Evolutionary conservation across 768 basidiomycete genomes (phyloP), one percentile per base, ranked within the genome.

Genomic region (Naganishia randhawae): DNA sequence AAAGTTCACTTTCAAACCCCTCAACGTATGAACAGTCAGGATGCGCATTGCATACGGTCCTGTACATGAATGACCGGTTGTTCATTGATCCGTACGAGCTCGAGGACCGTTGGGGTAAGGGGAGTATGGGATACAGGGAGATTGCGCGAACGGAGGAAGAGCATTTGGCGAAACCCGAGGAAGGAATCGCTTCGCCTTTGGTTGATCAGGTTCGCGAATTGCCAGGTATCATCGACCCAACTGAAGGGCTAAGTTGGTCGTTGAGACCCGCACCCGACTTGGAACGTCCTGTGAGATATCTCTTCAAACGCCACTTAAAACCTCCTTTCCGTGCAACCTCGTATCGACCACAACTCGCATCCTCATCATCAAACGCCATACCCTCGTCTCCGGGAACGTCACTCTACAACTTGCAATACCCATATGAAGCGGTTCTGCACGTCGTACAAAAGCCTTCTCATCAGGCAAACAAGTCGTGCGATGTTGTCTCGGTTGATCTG

Each of bases 51-150:
- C 66, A 67, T 22, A 32, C 53, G 2, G 13, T 61, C n/a, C 9
- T 67, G 11, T 55, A 55, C 39, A 25, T 55, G 3, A 67, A 67
- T 32, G 66, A 67, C 66, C 53, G 55, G 25, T 14, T 67, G 3
- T 67, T 67, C 31, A 32, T 67, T 41, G 66, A 67, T 35, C 66
- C 66, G 8, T 67, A 67, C 48, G 66, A 67, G 33, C 42, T 67
- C 3, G 66, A 67, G 45, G 66, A 55, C 22, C 22, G 53, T 33
- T 67, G 66, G 66, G 32, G 32, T 1, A 5, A 29, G 5, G 32
- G 3, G 33, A 51, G 14, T 50, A 6, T n/a, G 33, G 17, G 27
- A 63, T 14, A 50, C 11, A 8, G n/a, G 50, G 50, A n/a, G n/a
- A n/a, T n/a, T n/a, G n/a, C n/a, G n/a, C n/a, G n/a, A n/a, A n/a